Evolutionary conservation across 305 asterid genomes (phyloP).

Genomic region (Fraxinus velutina): DNA sequence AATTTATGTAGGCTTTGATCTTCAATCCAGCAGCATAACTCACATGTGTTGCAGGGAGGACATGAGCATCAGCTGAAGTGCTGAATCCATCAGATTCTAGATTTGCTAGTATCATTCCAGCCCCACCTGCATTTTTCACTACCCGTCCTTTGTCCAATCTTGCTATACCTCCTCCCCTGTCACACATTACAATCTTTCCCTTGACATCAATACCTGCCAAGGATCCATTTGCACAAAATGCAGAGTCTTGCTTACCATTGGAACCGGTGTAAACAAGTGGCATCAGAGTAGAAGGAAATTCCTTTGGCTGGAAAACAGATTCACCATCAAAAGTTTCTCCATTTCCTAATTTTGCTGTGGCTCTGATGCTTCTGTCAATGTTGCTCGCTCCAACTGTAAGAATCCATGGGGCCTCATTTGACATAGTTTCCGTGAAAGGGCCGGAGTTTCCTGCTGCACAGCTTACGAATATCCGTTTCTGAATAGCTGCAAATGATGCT

Average conservation of each 20-base stretch:
- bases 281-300: constrained; percentile 12
- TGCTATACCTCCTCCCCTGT: constrained; percentile 16
- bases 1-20: constrained; percentile 35
- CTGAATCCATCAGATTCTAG: constrained; percentile 15
- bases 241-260: constrained; percentile 17
- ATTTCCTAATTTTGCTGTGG: constrained; percentile 27
- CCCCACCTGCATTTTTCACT: constrained; percentile 32
- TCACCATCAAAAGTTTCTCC: constrained; percentile 25
- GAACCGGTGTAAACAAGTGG: constrained; percentile 34
- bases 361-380: constrained; percentile 27
- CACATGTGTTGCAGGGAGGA: constrained; percentile 36
- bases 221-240: constrained; percentile 16
- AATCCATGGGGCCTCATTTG: constrained; percentile 40
- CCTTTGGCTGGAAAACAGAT: constrained; percentile 28
- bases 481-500: constrained; percentile 29
- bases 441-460: constrained; percentile 40
- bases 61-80: constrained; percentile 34
- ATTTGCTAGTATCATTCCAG: constrained; percentile 39
- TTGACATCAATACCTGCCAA: constrained; percentile 11
- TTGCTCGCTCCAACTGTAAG: constrained; percentile 46
- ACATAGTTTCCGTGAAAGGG: constrained; percentile 15
- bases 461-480: constrained; percentile 35
- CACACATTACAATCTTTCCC: constrained; percentile 38
- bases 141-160: constrained; percentile 23
- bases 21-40: constrained; percentile 25